phyloP scores from a whole-genome alignment of 202 grass and related monocot genomes.

The Carex arenaria region DNA sequence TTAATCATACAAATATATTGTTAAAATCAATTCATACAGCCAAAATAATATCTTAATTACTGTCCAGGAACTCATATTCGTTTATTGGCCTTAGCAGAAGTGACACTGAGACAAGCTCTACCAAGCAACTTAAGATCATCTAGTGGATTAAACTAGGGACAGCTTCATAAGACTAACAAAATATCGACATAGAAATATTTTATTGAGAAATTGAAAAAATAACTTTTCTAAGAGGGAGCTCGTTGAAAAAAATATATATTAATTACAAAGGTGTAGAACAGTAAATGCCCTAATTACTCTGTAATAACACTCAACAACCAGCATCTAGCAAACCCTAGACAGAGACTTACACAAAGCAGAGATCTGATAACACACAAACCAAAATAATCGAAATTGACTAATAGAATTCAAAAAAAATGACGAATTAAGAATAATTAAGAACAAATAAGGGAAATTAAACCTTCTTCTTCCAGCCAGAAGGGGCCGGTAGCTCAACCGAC shows the following conservation, averaged over 20 bases:
- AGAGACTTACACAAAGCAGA: background rate
- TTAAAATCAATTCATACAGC: background rate
- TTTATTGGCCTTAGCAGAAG: background rate
- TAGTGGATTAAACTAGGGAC: background rate
- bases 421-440: background rate
- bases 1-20: background rate
- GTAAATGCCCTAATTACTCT: conserved; percentile 19
- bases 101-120: background rate
- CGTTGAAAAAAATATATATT: background rate
- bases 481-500: conserved; percentile 73
- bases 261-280: background rate
- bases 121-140: background rate
- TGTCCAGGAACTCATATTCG: background rate
- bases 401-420: background rate
- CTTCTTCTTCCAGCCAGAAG: conserved; percentile 84
- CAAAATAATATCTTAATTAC: background rate
- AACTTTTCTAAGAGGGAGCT: background rate
- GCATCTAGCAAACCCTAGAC: conserved; percentile 15
- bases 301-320: background rate
- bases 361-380: background rate
- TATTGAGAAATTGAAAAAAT: background rate
- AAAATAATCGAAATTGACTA: background rate
- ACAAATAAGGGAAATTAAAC: conserved; percentile 24
- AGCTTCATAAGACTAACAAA: background rate
- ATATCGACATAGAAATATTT: background rate